Percentiles rank a stretch among this genome's conserved stretches.
Evolutionary conservation across 768 basidiomycete genomes (phyloP).

Genomic region (Tricholoma terreum): DNA sequence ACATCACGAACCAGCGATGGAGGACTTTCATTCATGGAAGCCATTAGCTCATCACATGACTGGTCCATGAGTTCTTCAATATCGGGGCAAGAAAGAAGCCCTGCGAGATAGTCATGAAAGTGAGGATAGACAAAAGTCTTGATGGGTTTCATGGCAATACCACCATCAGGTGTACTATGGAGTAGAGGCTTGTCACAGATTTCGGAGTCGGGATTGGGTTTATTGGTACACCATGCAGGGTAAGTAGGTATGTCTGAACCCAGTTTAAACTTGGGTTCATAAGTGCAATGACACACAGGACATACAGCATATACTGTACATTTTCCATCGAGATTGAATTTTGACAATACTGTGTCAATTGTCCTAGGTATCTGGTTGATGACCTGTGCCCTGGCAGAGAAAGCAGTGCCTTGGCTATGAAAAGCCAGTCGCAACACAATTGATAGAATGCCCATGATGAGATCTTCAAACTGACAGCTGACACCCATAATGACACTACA

Average conservation of each 20-base stretch:
- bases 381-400: neutral
- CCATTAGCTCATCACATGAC: constrained; percentile 8
- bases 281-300: constrained; percentile 6
- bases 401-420: neutral
- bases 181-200: constrained; percentile 6
- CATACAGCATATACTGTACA: neutral
- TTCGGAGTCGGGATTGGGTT: constrained; percentile 1
- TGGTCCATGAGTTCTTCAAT: constrained; percentile 9
- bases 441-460: neutral
- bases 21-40: neutral
- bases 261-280: neutral
- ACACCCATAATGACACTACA: constrained; percentile 1
- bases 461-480: neutral
- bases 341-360: neutral
- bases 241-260: constrained; percentile 1
- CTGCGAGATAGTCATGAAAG: constrained; percentile 10
- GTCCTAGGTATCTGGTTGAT: neutral
- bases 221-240: constrained; percentile 5
- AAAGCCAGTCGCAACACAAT: neutral
- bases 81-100: constrained; percentile 2
- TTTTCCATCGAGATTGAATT: neutral
- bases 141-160: constrained; percentile 3
- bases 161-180: neutral
- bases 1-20: neutral
- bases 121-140: constrained; percentile 12